Base-by-base conservation (phyloP, 345 rosid species). In the Salix viminalis region DNA sequence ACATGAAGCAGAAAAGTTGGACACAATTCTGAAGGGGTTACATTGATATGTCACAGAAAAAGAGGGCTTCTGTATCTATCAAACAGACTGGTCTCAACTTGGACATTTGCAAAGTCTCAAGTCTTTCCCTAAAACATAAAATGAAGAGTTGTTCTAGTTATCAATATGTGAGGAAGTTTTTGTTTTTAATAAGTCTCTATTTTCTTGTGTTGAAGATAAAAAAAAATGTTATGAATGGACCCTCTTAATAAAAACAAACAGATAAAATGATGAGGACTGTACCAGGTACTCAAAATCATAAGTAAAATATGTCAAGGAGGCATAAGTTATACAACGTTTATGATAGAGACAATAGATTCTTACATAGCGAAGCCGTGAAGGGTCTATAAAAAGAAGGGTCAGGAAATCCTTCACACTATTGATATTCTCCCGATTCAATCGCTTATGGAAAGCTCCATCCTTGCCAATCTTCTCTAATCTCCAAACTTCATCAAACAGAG, bases 391-490 rank as follows among this genome's bases (percentile, higher is more conserved):
- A 60, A 91, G 89, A 73, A 87, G 83, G 52, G 89, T 93, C 82
- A 96, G 83, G 78, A 93, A 96, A 79, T 92, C 99, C 87, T 92
- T 91, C 74, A 93, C 96, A 14, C 90, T 88, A 32, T 72, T 84
- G 83, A 96, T 91, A 88, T 78, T 86, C 82, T 88, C 96, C 79
- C 84, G 83, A 79, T 82, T 79, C 75, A 96, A 82, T 24, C 98
- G 90, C 80, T 87, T 96, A 79, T 93, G 98, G 86, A 96, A 96
- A 77, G 99, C 99, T 73, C 99, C 99, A 76, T 93, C 98, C 87
- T 96, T 96, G 65, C 98, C 99, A 69, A 92, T 96, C 88, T 96
- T 96, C 80, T 96, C 99, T 82, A 96, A 86, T 84, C 99, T 93
- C 98, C 98, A 93, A 4, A 96, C 97, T 73, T 96, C 99, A 79